Conservation (phyloP, 1,139 yeast species). For the Geotrichum klebahnii region DNA sequence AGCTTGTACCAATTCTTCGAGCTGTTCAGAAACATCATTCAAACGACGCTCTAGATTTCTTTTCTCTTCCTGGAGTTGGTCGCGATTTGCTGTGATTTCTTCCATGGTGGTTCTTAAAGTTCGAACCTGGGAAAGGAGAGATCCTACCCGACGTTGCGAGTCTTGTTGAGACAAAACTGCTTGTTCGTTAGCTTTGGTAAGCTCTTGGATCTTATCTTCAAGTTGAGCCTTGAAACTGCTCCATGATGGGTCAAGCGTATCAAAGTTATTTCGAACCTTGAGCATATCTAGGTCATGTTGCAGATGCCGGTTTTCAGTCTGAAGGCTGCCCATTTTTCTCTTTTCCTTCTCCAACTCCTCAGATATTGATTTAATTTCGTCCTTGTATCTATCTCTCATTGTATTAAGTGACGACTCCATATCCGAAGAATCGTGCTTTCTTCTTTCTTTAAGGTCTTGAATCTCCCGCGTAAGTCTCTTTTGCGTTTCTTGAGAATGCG, state of each 20-base stretch:
- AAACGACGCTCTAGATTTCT: constrained; percentile 38
- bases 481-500: constrained; percentile 48
- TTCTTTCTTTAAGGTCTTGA: constrained; percentile 31
- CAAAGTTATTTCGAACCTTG: constrained; percentile 22
- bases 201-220: constrained; percentile 51
- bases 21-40: constrained; percentile 32
- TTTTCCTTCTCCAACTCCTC: constrained; percentile 57
- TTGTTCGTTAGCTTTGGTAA: constrained; percentile 49
- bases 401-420: constrained; percentile 32
- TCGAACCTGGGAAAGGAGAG: constrained; percentile 37
- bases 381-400: constrained; percentile 45
- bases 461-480: constrained; percentile 50
- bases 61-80: constrained; percentile 40
- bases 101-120: constrained; percentile 37
- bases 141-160: constrained; percentile 39
- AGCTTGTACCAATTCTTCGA: constrained; percentile 32
- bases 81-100: constrained; percentile 40
- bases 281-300: constrained; percentile 55
- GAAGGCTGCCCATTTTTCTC: constrained; percentile 46
- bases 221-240: constrained; percentile 47
- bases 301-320: constrained; percentile 59
- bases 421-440: constrained; percentile 30
- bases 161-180: constrained; percentile 40
- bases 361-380: constrained; percentile 57
- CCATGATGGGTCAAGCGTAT: constrained; percentile 32